Evolutionary conservation across 139 green algal genomes (phyloP).

Genomic region (Spirogloea muscicola): DNA sequence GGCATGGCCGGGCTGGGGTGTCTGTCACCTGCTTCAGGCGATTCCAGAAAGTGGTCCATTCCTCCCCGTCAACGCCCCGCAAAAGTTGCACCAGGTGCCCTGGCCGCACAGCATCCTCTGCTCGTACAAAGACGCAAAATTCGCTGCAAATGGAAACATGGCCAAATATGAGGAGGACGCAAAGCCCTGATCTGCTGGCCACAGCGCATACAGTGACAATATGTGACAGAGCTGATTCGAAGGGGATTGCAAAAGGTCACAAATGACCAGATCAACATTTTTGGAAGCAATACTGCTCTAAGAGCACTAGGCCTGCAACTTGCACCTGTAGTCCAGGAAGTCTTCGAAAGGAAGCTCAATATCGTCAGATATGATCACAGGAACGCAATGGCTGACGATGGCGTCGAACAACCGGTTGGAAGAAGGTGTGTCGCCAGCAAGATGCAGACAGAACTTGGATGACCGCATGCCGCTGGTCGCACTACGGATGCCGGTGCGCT

Average conservation of each 20-base stretch:
- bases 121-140: slow-evolving; percentile 17
- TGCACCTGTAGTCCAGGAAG: slow-evolving; percentile 20
- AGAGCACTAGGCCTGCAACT: too few species aligned
- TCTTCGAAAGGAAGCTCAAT: slow-evolving; percentile 37
- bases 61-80: neutral
- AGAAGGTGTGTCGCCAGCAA: slow-evolving; percentile 25
- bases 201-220: too few species aligned
- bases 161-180: too few species aligned
- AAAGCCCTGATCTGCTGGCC: too few species aligned
- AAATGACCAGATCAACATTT: too few species aligned
- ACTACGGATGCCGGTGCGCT: neutral
- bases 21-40: slow-evolving; percentile 1
- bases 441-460: slow-evolving; percentile 26
- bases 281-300: too few species aligned
- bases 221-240: too few species aligned
- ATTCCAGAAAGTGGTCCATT: slow-evolving; percentile 26
- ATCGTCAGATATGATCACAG: slow-evolving; percentile 32
- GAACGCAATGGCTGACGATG: slow-evolving; percentile 31
- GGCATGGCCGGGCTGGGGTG: too few species aligned
- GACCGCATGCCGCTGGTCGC: slow-evolving; percentile 16
- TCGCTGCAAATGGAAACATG: neutral
- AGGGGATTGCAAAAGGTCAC: too few species aligned
- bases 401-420: slow-evolving; percentile 38
- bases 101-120: slow-evolving; percentile 12
- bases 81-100: slow-evolving; percentile 18